These are phyloP conservation scores for Pestalotiopsis sp. DNA, from an alignment of 2,329 filamentous ascomycete genomes.

Conservation along the genomic window DNA sequence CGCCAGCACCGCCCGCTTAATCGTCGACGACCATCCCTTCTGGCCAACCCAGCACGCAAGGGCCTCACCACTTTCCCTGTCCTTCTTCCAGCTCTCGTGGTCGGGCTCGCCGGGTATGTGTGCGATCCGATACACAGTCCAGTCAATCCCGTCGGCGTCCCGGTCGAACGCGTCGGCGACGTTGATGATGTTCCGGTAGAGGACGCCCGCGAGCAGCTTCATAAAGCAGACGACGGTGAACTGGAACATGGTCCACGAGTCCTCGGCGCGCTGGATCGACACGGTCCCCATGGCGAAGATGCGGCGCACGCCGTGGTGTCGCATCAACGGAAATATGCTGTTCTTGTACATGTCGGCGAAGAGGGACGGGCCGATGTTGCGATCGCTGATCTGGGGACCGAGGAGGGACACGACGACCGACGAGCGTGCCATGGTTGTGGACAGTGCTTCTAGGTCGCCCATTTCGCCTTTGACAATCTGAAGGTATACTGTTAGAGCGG, in stretches of 20 bases:
- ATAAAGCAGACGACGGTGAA: constrained; percentile 19
- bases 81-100: constrained; percentile 27
- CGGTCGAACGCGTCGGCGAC: constrained; percentile 24
- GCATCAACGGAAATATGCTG: constrained; percentile 27
- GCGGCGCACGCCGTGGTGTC: constrained; percentile 30
- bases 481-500: neutral
- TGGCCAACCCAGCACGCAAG: constrained; percentile 24
- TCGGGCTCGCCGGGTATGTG: constrained; percentile 28
- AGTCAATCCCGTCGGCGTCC: constrained; percentile 27
- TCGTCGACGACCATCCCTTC: constrained; percentile 20
- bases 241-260: constrained; percentile 20
- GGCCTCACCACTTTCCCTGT: constrained; percentile 25
- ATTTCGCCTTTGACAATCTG: constrained; percentile 29
- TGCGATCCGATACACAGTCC: constrained; percentile 30
- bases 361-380: neutral
- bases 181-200: constrained; percentile 23
- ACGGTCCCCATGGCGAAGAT: constrained; percentile 37
- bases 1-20: constrained; percentile 23
- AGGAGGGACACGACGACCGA: constrained; percentile 25
- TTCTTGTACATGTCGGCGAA: constrained; percentile 21
- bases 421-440: constrained; percentile 16
- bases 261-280: constrained; percentile 27
- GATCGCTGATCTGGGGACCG: constrained; percentile 20
- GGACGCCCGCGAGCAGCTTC: constrained; percentile 11
- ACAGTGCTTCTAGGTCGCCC: constrained; percentile 20